A percentile compares a stretch with the other conserved stretches of the same genome.
Conservation (phyloP, 208 protist genomes). For the Blechomonas ayalai region DNA sequence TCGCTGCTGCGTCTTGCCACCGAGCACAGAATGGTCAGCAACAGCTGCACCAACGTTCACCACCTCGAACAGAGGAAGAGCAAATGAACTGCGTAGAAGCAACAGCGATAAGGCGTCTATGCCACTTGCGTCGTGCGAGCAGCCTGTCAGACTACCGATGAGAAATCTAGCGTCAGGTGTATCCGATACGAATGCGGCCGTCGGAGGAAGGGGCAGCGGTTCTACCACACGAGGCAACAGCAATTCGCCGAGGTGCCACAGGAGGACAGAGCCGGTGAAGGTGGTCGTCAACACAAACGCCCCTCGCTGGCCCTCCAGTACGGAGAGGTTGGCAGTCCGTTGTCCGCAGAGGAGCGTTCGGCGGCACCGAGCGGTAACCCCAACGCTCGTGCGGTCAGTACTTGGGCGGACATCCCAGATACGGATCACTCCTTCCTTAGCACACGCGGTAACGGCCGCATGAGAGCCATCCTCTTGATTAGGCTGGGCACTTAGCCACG, state of each 20-base stretch:
- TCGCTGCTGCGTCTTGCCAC: conserved; percentile 12
- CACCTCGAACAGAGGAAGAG: conserved; percentile 58
- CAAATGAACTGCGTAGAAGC: conserved; percentile 63
- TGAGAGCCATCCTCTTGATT: conserved; percentile 1
- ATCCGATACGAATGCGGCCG: conserved; percentile 35
- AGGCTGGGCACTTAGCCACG: conserved; percentile 35
- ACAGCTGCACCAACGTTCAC: conserved; percentile 23
- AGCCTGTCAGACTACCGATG: background rate
- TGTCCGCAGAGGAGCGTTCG: conserved; percentile 76
- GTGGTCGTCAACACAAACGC: conserved; percentile 31
- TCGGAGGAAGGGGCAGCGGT: conserved; percentile 41
- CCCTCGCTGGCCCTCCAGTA: conserved; percentile 16
- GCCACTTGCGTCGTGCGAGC: background rate
- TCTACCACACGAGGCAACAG: conserved; percentile 42
- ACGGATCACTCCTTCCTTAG: conserved; percentile 59
- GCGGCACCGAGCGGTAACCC: conserved; percentile 32
- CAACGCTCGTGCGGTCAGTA: background rate
- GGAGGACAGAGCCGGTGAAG: conserved; percentile 28
- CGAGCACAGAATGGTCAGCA: too few relatives aligned
- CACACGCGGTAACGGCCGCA: conserved; percentile 50
- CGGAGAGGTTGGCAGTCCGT: conserved; percentile 57
- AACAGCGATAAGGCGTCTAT: conserved; percentile 18
- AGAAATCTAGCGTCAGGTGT: conserved; percentile 2
- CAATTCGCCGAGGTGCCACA: conserved; percentile 41
- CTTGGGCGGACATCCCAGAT: conserved; percentile 56